Conservation (phyloP, 1,139 yeast genomes). For the Blastobotrys malaysiensis region DNA sequence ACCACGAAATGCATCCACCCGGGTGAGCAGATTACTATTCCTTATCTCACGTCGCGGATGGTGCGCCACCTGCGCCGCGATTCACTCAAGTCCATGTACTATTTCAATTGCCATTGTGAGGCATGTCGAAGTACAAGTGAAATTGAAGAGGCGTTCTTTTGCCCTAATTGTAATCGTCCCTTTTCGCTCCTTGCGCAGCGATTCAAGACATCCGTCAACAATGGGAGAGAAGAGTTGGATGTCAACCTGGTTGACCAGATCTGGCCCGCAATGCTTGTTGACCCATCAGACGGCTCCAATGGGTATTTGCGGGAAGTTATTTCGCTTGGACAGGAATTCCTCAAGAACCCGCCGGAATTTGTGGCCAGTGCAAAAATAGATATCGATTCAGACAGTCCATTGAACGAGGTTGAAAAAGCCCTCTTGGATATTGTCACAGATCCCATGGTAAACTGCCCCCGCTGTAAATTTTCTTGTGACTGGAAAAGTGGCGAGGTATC, state of each 20-base stretch:
- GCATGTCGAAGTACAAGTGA: background rate
- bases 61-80: background rate
- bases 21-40: constrained; percentile 7
- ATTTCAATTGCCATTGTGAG: constrained; percentile 5
- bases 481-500: background rate
- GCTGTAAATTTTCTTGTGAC: background rate
- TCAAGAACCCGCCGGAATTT: background rate
- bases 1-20: background rate
- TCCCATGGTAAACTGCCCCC: background rate
- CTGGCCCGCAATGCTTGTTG: background rate
- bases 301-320: background rate
- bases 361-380: background rate
- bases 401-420: background rate
- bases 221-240: constrained; percentile 6
- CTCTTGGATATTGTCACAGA: background rate
- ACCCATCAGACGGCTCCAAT: background rate
- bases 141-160: background rate
- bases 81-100: constrained; percentile 1
- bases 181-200: background rate
- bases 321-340: background rate
- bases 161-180: background rate
- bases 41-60: background rate
- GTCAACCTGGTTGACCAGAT: background rate
- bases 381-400: background rate
- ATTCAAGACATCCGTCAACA: background rate